A percentile compares a stretch with the other conserved stretches of the same genome.
These are phyloP conservation scores for Piper longum DNA, from an alignment of 164 flowering plant genomes.

Conservation along the genomic window DNA sequence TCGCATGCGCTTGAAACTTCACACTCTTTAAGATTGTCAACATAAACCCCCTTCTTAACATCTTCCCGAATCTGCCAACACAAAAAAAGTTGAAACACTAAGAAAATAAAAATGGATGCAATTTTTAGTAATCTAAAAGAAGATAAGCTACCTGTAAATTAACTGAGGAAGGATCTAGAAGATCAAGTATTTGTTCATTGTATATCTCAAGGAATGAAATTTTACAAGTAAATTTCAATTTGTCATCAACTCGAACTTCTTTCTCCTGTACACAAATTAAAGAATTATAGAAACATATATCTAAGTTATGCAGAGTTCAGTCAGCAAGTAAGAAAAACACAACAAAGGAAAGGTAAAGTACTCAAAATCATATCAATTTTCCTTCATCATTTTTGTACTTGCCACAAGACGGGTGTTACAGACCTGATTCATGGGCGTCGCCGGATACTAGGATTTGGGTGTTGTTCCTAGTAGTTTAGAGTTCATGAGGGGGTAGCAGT, in stretches of 20 bases:
- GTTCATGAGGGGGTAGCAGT: too few species aligned
- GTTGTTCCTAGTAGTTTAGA: too few species aligned
- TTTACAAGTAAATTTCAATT: conserved; percentile 64
- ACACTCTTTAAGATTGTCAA: conserved; percentile 66
- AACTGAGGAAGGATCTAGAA: conserved; percentile 70
- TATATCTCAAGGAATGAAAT: conserved; percentile 91
- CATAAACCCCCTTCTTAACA: conserved; percentile 71
- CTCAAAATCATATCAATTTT: too few species aligned
- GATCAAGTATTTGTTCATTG: conserved; percentile 91
- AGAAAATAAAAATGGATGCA: neutral
- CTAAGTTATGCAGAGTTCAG: too few species aligned
- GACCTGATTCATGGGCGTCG: too few species aligned
- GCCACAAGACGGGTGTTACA: too few species aligned
- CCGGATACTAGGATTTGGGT: too few species aligned
- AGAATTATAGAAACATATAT: too few species aligned
- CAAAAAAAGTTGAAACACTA: conserved; percentile 5
- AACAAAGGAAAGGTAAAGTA: too few species aligned
- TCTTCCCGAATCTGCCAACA: conserved; percentile 80
- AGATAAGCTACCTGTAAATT: conserved; percentile 53
- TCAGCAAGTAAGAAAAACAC: too few species aligned
- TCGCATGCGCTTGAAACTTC: conserved; percentile 51
- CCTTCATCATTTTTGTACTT: too few species aligned
- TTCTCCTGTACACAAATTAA: too few species aligned
- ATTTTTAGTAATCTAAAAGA: neutral
- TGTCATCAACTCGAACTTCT: conserved; percentile 49